Evolutionary conservation across 306 rosid species (phyloP).

Genomic region (Prunus persica): Prunus_persica_NCBIv2 NC_034014.1:29493001-29493500

Average conservation of each 20-base stretch:
- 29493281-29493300: constrained; percentile 39
- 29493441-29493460: constrained; percentile 50
- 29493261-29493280: constrained; percentile 34
- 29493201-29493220: constrained; percentile 57
- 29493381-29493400: constrained; percentile 24
- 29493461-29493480: constrained; percentile 29
- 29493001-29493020: too few relatives aligned
- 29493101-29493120: too few relatives aligned
- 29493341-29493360: background rate
- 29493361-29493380: constrained; percentile 16
- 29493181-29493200: constrained; percentile 79
- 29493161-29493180: constrained; percentile 62
- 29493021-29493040: too few relatives aligned
- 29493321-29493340: background rate
- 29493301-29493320: background rate
- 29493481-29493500: constrained; percentile 25
- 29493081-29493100: too few relatives aligned
- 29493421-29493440: constrained; percentile 47
- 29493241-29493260: constrained; percentile 55
- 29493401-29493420: background rate
- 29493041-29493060: too few relatives aligned
- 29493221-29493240: constrained; percentile 51
- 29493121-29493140: background rate
- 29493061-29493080: too few relatives aligned
- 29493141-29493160: background rate